Base-by-base conservation (phyloP, 768 basidiomycete genomes). In the Auriscalpium vulgare region DNA sequence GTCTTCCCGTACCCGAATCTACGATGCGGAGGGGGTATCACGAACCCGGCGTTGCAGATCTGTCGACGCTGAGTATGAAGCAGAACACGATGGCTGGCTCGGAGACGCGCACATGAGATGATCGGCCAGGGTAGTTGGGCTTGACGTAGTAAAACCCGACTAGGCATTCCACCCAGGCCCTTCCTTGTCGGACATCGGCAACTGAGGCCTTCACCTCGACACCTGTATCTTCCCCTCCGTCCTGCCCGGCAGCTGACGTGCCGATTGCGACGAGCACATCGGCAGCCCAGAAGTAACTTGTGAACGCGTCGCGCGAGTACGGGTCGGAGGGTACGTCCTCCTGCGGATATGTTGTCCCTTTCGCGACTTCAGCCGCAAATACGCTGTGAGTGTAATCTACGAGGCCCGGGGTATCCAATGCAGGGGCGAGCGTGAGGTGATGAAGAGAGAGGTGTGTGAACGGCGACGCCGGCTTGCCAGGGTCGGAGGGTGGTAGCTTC, bases 21-120 rank as follows among this genome's bases (percentile, higher is more conserved):
- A 23, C 91, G 78, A 36, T 84, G 81, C 0, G 64, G 63, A 6
- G 79, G 75, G 19, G 86, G 81, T 8, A 94, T 84, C 37, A 95
- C 75, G 70, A 97, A 97, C 3, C 94, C 94, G 4, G 81, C 92
- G 63, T 95, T 97, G 71, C 91, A 92, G 58, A 88, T 88, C 86
- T 91, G 61, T 37, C 40, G 44, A 38, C 29, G 46, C 47, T 47
- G 47, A 50, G 40, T 44, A 35, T 40, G 34, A 7, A 55, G 53
- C 53, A 59, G 47, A 23, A 1, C 37, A 38, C 23, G n/a, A 34
- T 51, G 34, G 21, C 38, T 35, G 56, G 23, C 43, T n/a, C 3
- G 5, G 50, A 44, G 61, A 47, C 2, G 81, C 89, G 74, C 65
- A 89, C 92, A 78, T 93, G 92, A 44, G 88, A 91, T 9, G 88